Percentiles rank a stretch among this genome's conserved stretches.
Evolutionary conservation across 1,284 basidiomycete species (phyloP).

Genomic region (Anthracocystis setariae): DNA sequence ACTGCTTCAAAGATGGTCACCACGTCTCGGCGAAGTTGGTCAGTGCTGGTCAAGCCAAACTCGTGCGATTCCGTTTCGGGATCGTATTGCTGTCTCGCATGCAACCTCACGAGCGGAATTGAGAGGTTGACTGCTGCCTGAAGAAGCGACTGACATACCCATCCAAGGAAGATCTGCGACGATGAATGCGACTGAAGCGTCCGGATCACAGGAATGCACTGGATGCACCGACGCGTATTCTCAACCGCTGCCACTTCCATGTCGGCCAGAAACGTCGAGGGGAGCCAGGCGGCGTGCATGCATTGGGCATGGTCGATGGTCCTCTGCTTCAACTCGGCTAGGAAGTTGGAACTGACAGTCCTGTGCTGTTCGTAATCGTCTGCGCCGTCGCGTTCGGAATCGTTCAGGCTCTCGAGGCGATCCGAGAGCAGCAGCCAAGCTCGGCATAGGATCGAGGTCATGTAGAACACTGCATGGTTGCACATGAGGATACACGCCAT

Average conservation of each 20-base stretch:
- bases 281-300: slow-evolving; percentile 25
- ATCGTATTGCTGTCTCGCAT: slow-evolving; percentile 12
- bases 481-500: slow-evolving; percentile 25
- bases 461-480: slow-evolving; percentile 29
- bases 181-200: slow-evolving; percentile 19
- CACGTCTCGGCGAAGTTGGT: slow-evolving; percentile 18
- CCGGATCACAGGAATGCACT: slow-evolving; percentile 21
- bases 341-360: slow-evolving; percentile 12
- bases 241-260: slow-evolving; percentile 19
- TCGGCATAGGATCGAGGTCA: slow-evolving; percentile 28
- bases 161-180: slow-evolving; percentile 30
- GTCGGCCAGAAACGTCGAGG: slow-evolving; percentile 22
- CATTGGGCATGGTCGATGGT: slow-evolving; percentile 25
- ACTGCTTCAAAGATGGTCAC: slow-evolving; percentile 31
- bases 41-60: slow-evolving; percentile 4
- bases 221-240: slow-evolving; percentile 20
- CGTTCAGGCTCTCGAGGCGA: slow-evolving; percentile 23
- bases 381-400: slow-evolving; percentile 5
- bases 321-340: slow-evolving; percentile 19
- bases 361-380: slow-evolving; percentile 12
- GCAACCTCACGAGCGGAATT: slow-evolving; percentile 25
- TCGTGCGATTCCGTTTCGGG: background rate
- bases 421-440: slow-evolving; percentile 31
- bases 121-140: slow-evolving; percentile 33
- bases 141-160: slow-evolving; percentile 18